Base-by-base conservation (phyloP, 2,329 filamentous ascomycete genomes). In the Penicillium aurantiogriseum region DNA sequence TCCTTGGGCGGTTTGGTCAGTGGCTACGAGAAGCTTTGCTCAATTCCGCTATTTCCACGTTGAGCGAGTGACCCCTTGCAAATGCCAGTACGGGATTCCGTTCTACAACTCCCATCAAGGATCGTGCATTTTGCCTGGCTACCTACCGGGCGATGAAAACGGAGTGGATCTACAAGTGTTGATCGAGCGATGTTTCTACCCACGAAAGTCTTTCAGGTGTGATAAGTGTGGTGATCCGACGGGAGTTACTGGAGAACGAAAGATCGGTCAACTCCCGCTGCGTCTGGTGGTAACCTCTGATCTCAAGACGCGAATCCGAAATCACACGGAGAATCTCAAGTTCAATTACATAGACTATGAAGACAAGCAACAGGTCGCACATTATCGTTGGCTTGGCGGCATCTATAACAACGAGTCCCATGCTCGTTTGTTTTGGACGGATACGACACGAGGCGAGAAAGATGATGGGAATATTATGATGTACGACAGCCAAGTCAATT, bases 321-420 rank as follows among this genome's bases (percentile, higher is more conserved):
- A 64, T 6, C 71, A 73, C 52, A 73, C 71, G 11, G 40, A 60
- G 9, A 57, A 69, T 44, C 51, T 75, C 21, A 51, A 43, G 0
- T 58, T 75, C 21, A 27, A 57, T 3, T 73, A 73, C 47, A 25
- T 47, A 3, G 63, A 71, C 49, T 13, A 36, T 1, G 25, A 62
- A 0, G 64, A 63, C 0, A n/a, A 56, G 4, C 27, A 56, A 11
- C 49, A 63, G 10, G 50, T 46, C 2, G 73, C 68, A 7, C 56
- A 54, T 1, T 77, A 76, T 55, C 69, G 72, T 35, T 76, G 74
- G 74, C 57, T 77, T 15, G 75, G 75, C 0, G 74, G 74, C 2
- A 68, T 76, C 15, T 77, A 76, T 53, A 58, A 56, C 4, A 35
- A 63, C 4, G 39, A 63, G 1, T 23, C 27, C 0, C 62, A 66